Conservation (phyloP, 2,329 filamentous ascomycete species). For the Ophiostoma quercus region DNA sequence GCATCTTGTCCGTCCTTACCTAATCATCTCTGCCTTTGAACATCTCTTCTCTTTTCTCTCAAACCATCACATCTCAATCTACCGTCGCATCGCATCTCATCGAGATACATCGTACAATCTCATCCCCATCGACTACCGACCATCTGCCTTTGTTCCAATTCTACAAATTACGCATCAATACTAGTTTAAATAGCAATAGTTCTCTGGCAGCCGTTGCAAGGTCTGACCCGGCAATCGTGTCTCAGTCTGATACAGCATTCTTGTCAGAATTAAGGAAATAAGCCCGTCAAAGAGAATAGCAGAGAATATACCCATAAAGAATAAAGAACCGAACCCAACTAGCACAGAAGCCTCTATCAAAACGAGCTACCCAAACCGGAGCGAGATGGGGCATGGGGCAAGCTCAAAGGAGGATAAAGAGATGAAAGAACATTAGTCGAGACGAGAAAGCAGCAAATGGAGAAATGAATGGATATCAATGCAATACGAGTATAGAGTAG, state of each 20-base stretch:
- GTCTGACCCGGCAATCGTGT: slow-evolving; percentile 1
- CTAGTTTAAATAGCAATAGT: neutral
- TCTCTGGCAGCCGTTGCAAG: slow-evolving; percentile 3
- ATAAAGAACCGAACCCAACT: neutral
- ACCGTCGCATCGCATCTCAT: neutral
- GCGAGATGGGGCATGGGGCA: neutral
- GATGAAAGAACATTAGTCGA: neutral
- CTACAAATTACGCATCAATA: neutral
- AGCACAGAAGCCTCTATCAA: neutral
- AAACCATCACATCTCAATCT: neutral
- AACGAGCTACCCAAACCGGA: slow-evolving; percentile 2
- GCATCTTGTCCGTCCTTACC: neutral
- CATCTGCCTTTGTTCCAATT: neutral
- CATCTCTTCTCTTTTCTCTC: neutral
- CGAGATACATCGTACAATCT: neutral
- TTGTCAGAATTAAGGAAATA: neutral
- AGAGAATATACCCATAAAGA: neutral
- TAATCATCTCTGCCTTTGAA: neutral
- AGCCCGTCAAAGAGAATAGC: neutral
- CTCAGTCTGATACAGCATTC: neutral
- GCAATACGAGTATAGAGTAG: neutral
- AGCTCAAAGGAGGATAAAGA: neutral
- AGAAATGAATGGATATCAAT: neutral
- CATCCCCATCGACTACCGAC: neutral
- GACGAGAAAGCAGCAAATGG: neutral